Conservation (phyloP, 2,329 filamentous ascomycete species). For the Trichoderma atroviride region DNA sequence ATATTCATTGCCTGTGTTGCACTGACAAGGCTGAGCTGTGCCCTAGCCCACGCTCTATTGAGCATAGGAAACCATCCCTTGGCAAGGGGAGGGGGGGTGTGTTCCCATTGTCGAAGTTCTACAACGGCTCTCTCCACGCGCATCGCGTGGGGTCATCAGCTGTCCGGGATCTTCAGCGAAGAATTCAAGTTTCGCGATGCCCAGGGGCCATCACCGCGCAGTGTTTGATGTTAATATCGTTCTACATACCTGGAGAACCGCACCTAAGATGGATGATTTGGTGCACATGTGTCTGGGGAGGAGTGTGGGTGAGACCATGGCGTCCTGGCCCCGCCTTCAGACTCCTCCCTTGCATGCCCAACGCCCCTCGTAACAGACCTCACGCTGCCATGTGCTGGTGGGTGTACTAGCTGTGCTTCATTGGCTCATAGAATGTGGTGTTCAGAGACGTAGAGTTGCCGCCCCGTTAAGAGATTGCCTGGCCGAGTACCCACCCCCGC, state of each 20-base stretch:
- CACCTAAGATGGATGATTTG: slow-evolving; percentile 26
- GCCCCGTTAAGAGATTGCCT: slow-evolving; percentile 32
- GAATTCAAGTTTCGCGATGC: slow-evolving; percentile 35
- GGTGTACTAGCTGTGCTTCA: slow-evolving; percentile 33
- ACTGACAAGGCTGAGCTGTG: slow-evolving; percentile 25
- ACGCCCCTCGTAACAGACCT: slow-evolving; percentile 41
- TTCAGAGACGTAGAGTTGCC: slow-evolving; percentile 33
- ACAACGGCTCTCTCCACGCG: slow-evolving; percentile 5
- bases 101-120: slow-evolving; percentile 19
- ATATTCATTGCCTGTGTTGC: slow-evolving; percentile 28
- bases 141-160: slow-evolving; percentile 22
- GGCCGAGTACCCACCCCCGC: slow-evolving; percentile 30
- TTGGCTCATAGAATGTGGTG: slow-evolving; percentile 34
- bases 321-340: slow-evolving; percentile 36
- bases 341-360: slow-evolving; percentile 45
- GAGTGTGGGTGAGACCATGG: slow-evolving; percentile 34
- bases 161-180: slow-evolving; percentile 33
- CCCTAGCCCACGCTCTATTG: slow-evolving; percentile 26
- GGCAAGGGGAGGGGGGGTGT: slow-evolving; percentile 27
- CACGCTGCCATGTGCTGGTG: slow-evolving; percentile 43
- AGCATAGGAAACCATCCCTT: slow-evolving; percentile 30
- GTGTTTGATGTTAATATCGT: slow-evolving; percentile 48
- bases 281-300: slow-evolving; percentile 29
- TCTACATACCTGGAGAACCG: slow-evolving; percentile 32
- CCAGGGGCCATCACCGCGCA: slow-evolving; percentile 32